Evolutionary conservation across 2,329 filamentous ascomycete genomes (phyloP).

Genomic region (Fusarium transvaalense): DNA sequence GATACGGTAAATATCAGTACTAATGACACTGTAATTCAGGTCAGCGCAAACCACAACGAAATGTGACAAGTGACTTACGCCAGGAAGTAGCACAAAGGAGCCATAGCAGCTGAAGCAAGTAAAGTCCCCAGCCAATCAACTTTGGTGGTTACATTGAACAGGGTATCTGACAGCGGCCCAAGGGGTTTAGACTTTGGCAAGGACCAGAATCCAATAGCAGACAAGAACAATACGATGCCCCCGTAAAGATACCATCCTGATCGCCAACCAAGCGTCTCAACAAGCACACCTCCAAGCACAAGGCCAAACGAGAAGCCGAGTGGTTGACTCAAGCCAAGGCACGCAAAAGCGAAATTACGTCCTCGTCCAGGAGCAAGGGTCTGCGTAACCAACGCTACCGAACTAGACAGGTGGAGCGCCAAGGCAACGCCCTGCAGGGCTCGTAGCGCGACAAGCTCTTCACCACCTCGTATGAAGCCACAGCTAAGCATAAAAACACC

Average conservation of each 20-base stretch:
- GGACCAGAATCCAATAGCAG: slow-evolving; percentile 53
- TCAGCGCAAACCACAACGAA: slow-evolving; percentile 6
- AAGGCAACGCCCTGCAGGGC: slow-evolving; percentile 57
- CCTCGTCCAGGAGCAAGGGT: slow-evolving; percentile 50
- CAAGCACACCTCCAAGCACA: slow-evolving; percentile 62
- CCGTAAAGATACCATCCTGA: slow-evolving; percentile 59
- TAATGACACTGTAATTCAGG: slow-evolving; percentile 49
- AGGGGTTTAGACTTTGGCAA: slow-evolving; percentile 49
- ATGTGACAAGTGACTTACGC: slow-evolving; percentile 55
- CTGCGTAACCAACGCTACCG: slow-evolving; percentile 53
- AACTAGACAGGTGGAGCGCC: slow-evolving; percentile 54
- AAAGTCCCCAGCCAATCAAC: slow-evolving; percentile 68
- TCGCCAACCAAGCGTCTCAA: slow-evolving; percentile 62
- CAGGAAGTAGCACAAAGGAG: slow-evolving; percentile 65
- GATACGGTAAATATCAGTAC: slow-evolving; percentile 57
- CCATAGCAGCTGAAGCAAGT: slow-evolving; percentile 61
- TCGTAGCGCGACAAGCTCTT: slow-evolving; percentile 55
- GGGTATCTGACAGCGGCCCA: slow-evolving; percentile 44
- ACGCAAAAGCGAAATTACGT: slow-evolving; percentile 59
- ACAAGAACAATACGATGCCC: slow-evolving; percentile 53
- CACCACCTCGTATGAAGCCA: slow-evolving; percentile 49
- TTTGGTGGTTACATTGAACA: slow-evolving; percentile 50
- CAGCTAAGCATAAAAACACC: slow-evolving; percentile 51
- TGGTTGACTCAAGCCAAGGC: slow-evolving; percentile 60
- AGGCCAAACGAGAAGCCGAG: slow-evolving; percentile 65